Evolutionary conservation across 2,329 filamentous ascomycete genomes (phyloP).

Genomic region (Xylaria sp.): DNA sequence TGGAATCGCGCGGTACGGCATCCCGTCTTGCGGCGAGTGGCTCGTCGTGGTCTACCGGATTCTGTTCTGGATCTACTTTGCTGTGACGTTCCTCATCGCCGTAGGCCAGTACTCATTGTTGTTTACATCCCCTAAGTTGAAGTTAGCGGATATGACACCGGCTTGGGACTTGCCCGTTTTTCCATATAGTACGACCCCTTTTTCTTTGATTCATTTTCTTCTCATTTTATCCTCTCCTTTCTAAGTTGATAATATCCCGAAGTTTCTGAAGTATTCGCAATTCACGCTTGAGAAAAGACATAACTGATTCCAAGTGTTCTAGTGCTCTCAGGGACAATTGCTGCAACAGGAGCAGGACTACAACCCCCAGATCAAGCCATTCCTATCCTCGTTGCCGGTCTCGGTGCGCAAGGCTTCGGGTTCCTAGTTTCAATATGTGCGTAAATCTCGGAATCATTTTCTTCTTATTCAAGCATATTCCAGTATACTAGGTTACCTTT

Average conservation of each 20-base stretch:
- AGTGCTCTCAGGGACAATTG: constrained; percentile 53
- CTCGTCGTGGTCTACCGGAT: constrained; percentile 53
- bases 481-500: too few species aligned
- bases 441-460: too few species aligned
- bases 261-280: background rate
- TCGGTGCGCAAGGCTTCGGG: constrained; percentile 57
- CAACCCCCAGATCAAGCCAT: constrained; percentile 50
- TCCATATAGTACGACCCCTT: constrained; percentile 11
- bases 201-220: background rate
- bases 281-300: background rate
- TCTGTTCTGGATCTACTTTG: constrained; percentile 57
- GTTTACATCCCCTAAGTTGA: constrained; percentile 52
- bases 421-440: constrained; percentile 55
- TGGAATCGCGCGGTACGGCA: constrained; percentile 52
- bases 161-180: constrained; percentile 52
- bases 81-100: constrained; percentile 52
- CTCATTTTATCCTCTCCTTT: background rate
- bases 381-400: constrained; percentile 55
- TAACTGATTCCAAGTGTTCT: constrained; percentile 14
- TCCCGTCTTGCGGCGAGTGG: constrained; percentile 54
- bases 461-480: too few species aligned
- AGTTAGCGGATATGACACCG: constrained; percentile 52
- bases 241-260: background rate
- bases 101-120: constrained; percentile 52
- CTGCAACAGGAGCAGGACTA: constrained; percentile 46